Evolutionary conservation across 495 filamentous ascomycete species (phyloP), one percentile per base, ranked within the genome.

Genomic region (Podospora didyma): DNA sequence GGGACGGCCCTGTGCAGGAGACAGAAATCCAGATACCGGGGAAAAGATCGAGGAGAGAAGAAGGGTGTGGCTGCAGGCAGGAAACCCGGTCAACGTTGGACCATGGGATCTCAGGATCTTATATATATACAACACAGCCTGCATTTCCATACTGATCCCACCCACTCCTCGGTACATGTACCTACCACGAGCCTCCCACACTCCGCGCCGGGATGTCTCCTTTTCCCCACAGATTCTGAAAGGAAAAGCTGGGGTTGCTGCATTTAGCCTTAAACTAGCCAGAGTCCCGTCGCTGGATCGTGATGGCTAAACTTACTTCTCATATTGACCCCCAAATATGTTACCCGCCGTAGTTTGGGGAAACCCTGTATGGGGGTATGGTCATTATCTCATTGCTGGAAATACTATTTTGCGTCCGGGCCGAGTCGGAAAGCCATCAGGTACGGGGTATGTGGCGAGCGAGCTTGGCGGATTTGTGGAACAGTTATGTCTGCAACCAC

Each of bases 11-110:
- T 37, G 34, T 37, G 9, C 34, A 7, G 34, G 9, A 37, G 9
- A 1, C 2, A 37, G 9, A 37, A 21, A 51, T 53, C 44, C 34
- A 44, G 45, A 22, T 23, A 50, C 50, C 51, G 19, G 51, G 50
- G 31, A 53, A 20, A 41, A 23, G 24, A 24, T 6, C 19, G 16
- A 26, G n/a, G 28, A 23, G 23, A 12, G 53, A 49, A 19, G 39
- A 26, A 41, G 16, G 50, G 17, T 44, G 34, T 41, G 31, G 44
- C 44, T 59, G 42, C 52, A 46, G 17, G 34, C n/a, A n/a, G n/a
- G n/a, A n/a, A 22, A 44, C 19, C 11, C 11, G 7, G 6, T 28
- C 23, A 2, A 26, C 26, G 10, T 28, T 42, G 39, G 26, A 12
- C 10, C 39, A 16, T 42, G 39, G 39, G 39, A 9, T 22, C 2